Conservation (phyloP, 2,329 filamentous ascomycete species). For the Onygena corvina region DNA sequence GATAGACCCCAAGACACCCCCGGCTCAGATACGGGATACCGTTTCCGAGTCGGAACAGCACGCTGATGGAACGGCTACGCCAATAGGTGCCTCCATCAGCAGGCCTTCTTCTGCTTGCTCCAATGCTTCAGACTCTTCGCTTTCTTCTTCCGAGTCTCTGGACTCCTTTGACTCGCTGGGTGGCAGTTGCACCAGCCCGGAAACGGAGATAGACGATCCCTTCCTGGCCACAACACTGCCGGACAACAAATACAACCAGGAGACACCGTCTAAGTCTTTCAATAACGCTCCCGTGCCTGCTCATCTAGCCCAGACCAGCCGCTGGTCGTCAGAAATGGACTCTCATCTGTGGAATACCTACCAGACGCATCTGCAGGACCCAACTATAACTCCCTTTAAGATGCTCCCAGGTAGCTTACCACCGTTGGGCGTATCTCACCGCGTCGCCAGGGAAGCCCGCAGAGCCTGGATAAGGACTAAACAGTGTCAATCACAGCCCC, state of each 20-base stretch:
- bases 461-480: conserved; percentile 46
- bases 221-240: conserved; percentile 38
- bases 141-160: conserved; percentile 47
- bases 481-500: conserved; percentile 15
- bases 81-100: conserved; percentile 35
- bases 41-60: conserved; percentile 23
- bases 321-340: conserved; percentile 53
- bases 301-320: conserved; percentile 20
- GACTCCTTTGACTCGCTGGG: conserved; percentile 46
- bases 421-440: conserved; percentile 52
- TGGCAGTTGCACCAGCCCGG: conserved; percentile 50
- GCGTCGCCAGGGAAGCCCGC: conserved; percentile 50
- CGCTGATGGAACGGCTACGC: conserved; percentile 23
- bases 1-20: conserved; percentile 33
- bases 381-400: conserved; percentile 55
- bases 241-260: conserved; percentile 27
- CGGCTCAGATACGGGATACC: conserved; percentile 34
- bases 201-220: conserved; percentile 47
- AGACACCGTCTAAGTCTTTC: conserved; percentile 28
- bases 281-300: conserved; percentile 22
- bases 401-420: conserved; percentile 52
- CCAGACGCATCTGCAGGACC: conserved; percentile 53
- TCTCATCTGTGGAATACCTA: conserved; percentile 55
- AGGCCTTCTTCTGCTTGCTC: conserved; percentile 49
- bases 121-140: conserved; percentile 49